Percentiles rank a stretch among this genome's conserved stretches.
phyloP scores from a whole-genome alignment of 2,329 filamentous ascomycete species.

The Cladosporium oxysporum region DNA sequence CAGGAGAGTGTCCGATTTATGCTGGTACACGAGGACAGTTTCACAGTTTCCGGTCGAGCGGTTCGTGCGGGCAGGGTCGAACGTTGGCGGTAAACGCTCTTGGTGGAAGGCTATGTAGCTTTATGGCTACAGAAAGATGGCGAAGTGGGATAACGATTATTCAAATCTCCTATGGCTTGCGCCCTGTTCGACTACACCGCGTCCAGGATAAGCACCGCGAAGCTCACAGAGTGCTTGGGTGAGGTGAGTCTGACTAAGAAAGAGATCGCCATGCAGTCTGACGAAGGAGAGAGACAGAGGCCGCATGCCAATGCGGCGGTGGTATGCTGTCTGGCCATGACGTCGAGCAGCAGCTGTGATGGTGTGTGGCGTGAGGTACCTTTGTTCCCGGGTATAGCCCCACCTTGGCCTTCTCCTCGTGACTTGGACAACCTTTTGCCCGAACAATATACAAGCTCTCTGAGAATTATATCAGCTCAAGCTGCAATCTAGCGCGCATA shows the following conservation, averaged over 20 bases:
- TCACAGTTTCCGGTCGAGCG: neutral
- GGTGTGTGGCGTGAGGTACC: neutral
- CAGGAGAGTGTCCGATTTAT: neutral
- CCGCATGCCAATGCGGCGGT: neutral
- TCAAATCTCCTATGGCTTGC: neutral
- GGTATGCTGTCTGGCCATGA: constrained; percentile 2
- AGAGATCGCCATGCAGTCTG: constrained; percentile 6
- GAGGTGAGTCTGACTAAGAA: neutral
- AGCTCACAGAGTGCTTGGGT: constrained; percentile 2
- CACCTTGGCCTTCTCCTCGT: constrained; percentile 5
- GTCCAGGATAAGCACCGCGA: constrained; percentile 10
- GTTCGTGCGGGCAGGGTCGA: neutral
- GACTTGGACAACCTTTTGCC: neutral
- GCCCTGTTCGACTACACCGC: neutral
- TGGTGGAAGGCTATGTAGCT: neutral
- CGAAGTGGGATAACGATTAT: neutral
- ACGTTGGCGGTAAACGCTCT: neutral
- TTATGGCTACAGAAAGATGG: neutral
- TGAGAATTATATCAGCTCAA: neutral
- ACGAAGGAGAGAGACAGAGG: neutral
- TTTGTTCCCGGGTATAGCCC: constrained; percentile 10
- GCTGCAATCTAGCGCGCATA: neutral
- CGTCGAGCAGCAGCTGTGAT: constrained; percentile 4
- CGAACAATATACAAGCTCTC: neutral
- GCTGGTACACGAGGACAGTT: no score